Conservation (phyloP, 805 yeast genomes). For the Saturnispora serradocipensis region DNA sequence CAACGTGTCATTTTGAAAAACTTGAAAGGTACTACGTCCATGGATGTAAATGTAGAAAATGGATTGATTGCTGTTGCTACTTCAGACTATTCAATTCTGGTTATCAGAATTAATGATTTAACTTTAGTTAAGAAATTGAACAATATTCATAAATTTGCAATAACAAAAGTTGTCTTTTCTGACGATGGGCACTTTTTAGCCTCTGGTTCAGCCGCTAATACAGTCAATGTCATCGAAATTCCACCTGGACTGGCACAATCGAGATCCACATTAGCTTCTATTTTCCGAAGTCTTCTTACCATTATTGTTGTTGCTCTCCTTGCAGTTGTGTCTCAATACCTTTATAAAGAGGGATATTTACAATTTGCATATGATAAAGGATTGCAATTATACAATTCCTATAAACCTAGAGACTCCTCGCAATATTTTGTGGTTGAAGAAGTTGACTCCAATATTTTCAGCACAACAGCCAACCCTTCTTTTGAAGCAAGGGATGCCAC, state of each 20-base stretch:
- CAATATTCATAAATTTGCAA: constrained; percentile 68
- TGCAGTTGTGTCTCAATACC: constrained; percentile 22
- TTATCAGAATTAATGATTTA: constrained; percentile 47
- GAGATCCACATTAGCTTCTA: constrained; percentile 26
- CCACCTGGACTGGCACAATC: constrained; percentile 42
- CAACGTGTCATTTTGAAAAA: constrained; percentile 36
- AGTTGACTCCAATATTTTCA: constrained; percentile 9
- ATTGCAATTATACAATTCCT: constrained; percentile 17
- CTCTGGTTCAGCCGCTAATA: constrained; percentile 68
- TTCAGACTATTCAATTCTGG: constrained; percentile 55
- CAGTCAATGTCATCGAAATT: constrained; percentile 52
- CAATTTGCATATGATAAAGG: constrained; percentile 16
- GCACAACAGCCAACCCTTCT: not conserved
- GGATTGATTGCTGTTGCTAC: constrained; percentile 48
- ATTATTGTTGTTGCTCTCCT: constrained; percentile 19
- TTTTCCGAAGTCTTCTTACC: constrained; percentile 21
- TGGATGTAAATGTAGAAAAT: constrained; percentile 32
- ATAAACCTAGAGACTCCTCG: constrained; percentile 25
- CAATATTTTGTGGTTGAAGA: constrained; percentile 28
- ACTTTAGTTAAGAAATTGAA: constrained; percentile 40
- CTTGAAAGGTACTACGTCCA: constrained; percentile 47
- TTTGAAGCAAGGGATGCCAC: constrained; percentile 1
- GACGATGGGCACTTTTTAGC: constrained; percentile 61
- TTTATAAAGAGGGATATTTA: constrained; percentile 24
- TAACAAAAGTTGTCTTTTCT: constrained; percentile 63